These are phyloP conservation scores for Begonia peltatifolia DNA, from an alignment of 306 rosid genomes.

Conservation along the genomic window DNA sequence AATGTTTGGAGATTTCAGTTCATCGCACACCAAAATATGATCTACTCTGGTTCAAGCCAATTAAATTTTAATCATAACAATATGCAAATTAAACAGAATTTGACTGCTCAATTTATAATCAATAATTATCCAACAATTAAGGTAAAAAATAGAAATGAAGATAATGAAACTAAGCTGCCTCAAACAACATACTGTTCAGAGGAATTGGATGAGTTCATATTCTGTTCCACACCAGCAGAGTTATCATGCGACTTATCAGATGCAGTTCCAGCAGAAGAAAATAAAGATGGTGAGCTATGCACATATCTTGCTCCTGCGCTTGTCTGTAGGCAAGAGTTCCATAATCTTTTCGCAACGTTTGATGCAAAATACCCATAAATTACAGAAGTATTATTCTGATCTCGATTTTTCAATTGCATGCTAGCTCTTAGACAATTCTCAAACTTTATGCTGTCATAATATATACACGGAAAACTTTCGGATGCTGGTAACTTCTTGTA, in stretches of 20 bases:
- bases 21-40: too few species aligned
- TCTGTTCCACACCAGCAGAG: conserved; percentile 52
- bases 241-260: conserved; percentile 58
- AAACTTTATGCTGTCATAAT: conserved; percentile 12
- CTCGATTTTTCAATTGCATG: conserved; percentile 53
- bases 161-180: too few species aligned
- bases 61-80: too few species aligned
- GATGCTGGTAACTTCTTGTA: conserved; percentile 7
- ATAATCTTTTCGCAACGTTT: conserved; percentile 43
- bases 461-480: conserved; percentile 14
- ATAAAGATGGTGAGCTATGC: conserved; percentile 41
- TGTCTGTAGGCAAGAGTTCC: conserved; percentile 12
- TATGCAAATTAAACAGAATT: too few species aligned
- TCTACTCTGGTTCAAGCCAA: too few species aligned
- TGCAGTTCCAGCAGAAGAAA: conserved; percentile 51
- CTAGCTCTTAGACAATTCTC: conserved; percentile 35
- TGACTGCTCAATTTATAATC: too few species aligned
- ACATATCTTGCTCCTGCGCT: conserved; percentile 26
- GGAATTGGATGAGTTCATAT: conserved; percentile 42
- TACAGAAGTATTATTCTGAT: conserved; percentile 30
- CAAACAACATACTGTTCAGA: conserved; percentile 46
- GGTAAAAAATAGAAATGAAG: too few species aligned
- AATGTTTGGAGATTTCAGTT: too few species aligned
- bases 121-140: too few species aligned
- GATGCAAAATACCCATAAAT: conserved; percentile 58